phyloP scores from a whole-genome alignment of 2,329 filamentous ascomycete genomes.

The Paecilomyces formosus region DNA sequence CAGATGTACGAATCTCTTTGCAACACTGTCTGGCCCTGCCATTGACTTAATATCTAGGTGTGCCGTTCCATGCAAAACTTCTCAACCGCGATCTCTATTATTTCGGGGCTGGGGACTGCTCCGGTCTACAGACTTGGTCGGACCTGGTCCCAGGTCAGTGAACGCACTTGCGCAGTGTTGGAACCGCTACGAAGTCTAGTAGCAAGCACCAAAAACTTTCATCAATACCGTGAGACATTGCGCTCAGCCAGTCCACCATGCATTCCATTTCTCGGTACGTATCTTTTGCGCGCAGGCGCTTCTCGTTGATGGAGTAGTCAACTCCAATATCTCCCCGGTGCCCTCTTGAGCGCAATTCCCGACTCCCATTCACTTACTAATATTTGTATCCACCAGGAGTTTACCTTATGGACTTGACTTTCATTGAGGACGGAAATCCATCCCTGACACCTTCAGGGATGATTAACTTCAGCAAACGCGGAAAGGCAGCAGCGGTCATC shows the following conservation, averaged over 20 bases:
- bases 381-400: slow-evolving; percentile 52
- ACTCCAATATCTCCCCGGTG: neutral
- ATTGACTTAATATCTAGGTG: slow-evolving; percentile 54
- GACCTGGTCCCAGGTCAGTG: slow-evolving; percentile 86
- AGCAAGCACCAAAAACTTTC: slow-evolving; percentile 91
- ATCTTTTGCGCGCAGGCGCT: slow-evolving; percentile 6
- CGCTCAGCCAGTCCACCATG: slow-evolving; percentile 86
- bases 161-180: slow-evolving; percentile 64
- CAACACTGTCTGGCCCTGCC: neutral
- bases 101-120: slow-evolving; percentile 82
- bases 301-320: neutral
- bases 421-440: slow-evolving; percentile 93
- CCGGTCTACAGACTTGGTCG: slow-evolving; percentile 84
- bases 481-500: neutral
- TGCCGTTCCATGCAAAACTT: slow-evolving; percentile 87
- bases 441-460: slow-evolving; percentile 85
- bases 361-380: neutral
- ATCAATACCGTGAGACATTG: slow-evolving; percentile 50
- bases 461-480: slow-evolving; percentile 42
- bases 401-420: slow-evolving; percentile 88
- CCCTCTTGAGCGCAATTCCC: neutral
- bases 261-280: slow-evolving; percentile 86
- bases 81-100: slow-evolving; percentile 88
- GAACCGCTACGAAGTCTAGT: slow-evolving; percentile 85
- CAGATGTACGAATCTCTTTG: slow-evolving; percentile 54